These are phyloP conservation scores for Phaeotremella skinneri DNA, from an alignment of 768 basidiomycete genomes.

Conservation along the genomic window DNA sequence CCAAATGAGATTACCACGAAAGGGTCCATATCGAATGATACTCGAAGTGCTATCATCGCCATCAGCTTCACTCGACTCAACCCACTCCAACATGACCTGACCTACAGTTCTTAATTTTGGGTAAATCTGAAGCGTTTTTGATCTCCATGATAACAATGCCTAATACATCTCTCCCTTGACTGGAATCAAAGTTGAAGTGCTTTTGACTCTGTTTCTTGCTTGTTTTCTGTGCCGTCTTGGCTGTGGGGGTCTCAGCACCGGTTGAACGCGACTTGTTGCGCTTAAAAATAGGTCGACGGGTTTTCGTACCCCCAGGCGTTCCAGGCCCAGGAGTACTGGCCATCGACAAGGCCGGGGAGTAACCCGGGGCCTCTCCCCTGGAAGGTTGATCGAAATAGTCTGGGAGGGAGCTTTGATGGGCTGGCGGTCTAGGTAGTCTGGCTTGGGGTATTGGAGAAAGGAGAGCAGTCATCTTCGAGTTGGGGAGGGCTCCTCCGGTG, in stretches of 20 bases:
- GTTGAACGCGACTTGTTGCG: conserved; percentile 18
- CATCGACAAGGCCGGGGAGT: conserved; percentile 9
- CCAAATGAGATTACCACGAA: conserved; percentile 95
- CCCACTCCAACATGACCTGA: conserved; percentile 25
- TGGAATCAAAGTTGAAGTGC: conserved; percentile 60
- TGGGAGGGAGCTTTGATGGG: conserved; percentile 20
- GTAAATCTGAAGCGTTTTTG: conserved; percentile 74
- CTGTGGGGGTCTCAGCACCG: conserved; percentile 1
- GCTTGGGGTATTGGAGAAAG: conserved; percentile 10
- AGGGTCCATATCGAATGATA: conserved; percentile 81
- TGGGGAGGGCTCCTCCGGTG: not conserved
- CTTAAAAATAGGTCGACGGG: conserved; percentile 26
- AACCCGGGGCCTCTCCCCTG: not conserved
- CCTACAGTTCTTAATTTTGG: conserved; percentile 80
- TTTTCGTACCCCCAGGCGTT: conserved; percentile 37
- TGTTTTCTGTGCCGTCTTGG: conserved; percentile 48
- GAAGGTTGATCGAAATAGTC: conserved; percentile 39
- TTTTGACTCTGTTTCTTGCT: conserved; percentile 42
- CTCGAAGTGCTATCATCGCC: conserved; percentile 34
- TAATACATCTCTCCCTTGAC: conserved; percentile 72
- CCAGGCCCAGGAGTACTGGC: conserved; percentile 17
- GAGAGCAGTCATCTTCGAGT: conserved; percentile 21
- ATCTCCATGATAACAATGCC: conserved; percentile 97
- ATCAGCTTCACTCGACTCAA: conserved; percentile 8
- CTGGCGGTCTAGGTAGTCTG: conserved; percentile 14